Percentiles rank a stretch among this genome's conserved stretches.
These are phyloP conservation scores for Capsicum chinense DNA, from an alignment of 257 asterid genomes.

Conservation along the genomic window DNA sequence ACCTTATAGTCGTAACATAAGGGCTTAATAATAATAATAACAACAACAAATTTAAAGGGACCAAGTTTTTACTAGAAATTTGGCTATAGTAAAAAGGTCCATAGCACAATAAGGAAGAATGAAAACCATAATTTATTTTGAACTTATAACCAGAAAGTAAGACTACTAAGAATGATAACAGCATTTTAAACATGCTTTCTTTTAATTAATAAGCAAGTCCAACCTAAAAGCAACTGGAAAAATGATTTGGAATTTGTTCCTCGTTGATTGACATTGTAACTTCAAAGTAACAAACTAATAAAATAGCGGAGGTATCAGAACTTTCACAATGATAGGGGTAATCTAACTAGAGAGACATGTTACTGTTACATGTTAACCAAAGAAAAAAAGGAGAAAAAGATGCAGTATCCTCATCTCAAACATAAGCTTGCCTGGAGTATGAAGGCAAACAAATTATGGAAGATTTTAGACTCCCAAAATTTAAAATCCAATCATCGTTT, in stretches of 20 bases:
- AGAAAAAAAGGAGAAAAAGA: not conserved
- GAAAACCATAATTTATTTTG: not conserved
- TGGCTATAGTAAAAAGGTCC: not conserved
- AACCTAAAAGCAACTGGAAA: not conserved
- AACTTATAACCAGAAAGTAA: not conserved
- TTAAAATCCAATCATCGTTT: not conserved
- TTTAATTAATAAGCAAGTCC: not conserved
- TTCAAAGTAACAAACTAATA: not conserved
- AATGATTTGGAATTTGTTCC: not conserved
- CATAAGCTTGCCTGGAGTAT: not conserved
- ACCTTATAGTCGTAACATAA: not conserved
- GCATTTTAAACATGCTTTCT: slow-evolving; percentile 1
- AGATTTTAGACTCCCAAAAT: not conserved
- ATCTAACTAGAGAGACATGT: slow-evolving; percentile 20
- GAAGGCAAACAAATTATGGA: not conserved
- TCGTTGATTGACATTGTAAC: not conserved
- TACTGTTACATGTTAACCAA: not conserved
- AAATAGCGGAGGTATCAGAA: not conserved
- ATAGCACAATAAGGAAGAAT: not conserved
- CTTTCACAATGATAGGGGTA: not conserved
- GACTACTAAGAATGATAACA: not conserved
- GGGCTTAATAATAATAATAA: not conserved
- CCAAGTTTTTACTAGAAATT: too few relatives aligned
- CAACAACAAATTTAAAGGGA: not conserved
- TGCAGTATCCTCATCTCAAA: not conserved